Evolutionary conservation across 2,329 filamentous ascomycete genomes (phyloP).

Genomic region (Periglandula ipomoeae): DNA sequence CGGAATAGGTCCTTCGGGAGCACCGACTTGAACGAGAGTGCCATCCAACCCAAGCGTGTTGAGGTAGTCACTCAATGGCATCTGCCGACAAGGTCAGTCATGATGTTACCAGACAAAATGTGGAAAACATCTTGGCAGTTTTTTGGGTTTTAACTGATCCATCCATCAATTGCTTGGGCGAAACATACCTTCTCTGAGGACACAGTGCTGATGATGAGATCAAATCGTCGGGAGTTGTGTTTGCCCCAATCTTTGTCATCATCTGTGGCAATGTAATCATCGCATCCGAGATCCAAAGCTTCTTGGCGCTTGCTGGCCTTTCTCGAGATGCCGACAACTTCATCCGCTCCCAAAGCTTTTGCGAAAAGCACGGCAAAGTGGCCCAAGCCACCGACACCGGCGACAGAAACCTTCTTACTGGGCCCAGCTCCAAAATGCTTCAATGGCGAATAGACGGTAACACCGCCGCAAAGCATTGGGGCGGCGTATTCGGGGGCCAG

Average conservation of each 20-base stretch:
- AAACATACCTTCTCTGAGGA: slow-evolving; percentile 24
- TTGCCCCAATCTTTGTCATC: slow-evolving; percentile 45
- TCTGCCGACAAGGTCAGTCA: slow-evolving; percentile 17
- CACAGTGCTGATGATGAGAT: slow-evolving; percentile 52
- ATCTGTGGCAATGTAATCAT: slow-evolving; percentile 34
- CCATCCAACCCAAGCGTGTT: slow-evolving; percentile 48
- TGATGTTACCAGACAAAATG: background rate
- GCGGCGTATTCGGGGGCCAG: slow-evolving; percentile 34
- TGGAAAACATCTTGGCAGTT: background rate
- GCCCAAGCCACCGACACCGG: slow-evolving; percentile 59
- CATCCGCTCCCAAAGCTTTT: slow-evolving; percentile 55
- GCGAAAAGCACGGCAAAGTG: slow-evolving; percentile 63
- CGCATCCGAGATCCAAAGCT: slow-evolving; percentile 47
- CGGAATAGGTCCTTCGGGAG: slow-evolving; percentile 13
- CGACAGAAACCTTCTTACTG: slow-evolving; percentile 56
- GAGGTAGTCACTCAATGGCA: slow-evolving; percentile 55
- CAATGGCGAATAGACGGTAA: slow-evolving; percentile 58
- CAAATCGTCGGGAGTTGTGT: slow-evolving; percentile 40
- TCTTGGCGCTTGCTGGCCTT: slow-evolving; percentile 43
- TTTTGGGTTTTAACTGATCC: background rate
- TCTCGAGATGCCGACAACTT: slow-evolving; percentile 51
- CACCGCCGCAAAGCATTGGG: slow-evolving; percentile 62
- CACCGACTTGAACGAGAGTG: slow-evolving; percentile 55
- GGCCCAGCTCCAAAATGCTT: slow-evolving; percentile 54
- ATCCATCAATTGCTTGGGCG: no score